A percentile compares a stretch with the other conserved stretches of the same genome.
phyloP scores from a whole-genome alignment of 257 asterid species.

The Salvia miltiorrhiza region DNA sequence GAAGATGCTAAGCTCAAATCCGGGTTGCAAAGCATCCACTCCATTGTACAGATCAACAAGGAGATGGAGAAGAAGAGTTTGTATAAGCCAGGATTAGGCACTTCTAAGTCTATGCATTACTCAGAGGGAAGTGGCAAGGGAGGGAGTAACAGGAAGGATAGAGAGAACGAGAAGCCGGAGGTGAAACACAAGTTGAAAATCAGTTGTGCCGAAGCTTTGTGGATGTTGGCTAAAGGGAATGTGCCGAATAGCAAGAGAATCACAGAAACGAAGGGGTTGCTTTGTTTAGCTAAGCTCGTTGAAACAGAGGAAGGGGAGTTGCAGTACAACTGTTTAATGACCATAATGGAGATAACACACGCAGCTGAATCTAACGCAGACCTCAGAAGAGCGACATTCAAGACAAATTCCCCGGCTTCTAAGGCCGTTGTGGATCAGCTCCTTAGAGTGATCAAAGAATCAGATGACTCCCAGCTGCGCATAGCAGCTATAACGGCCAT shows the following conservation, averaged over 20 bases:
- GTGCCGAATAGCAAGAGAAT: constrained; percentile 63
- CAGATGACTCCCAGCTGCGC: constrained; percentile 34
- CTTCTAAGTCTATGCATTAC: constrained; percentile 43
- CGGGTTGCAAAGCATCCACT: constrained; percentile 49
- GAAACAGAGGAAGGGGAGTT: constrained; percentile 72
- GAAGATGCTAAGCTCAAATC: constrained; percentile 46
- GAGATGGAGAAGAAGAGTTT: constrained; percentile 50
- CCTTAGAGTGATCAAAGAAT: constrained; percentile 48
- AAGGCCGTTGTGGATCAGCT: constrained; percentile 83
- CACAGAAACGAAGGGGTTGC: constrained; percentile 74
- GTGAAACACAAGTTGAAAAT: constrained; percentile 53
- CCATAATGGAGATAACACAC: constrained; percentile 75
- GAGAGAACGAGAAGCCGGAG: constrained; percentile 66
- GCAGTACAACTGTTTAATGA: constrained; percentile 67
- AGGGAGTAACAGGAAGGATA: constrained; percentile 48
- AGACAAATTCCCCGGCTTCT: constrained; percentile 72
- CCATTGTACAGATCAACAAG: constrained; percentile 67
- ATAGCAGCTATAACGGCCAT: constrained; percentile 56
- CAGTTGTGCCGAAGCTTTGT: constrained; percentile 67
- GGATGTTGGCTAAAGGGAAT: constrained; percentile 73
- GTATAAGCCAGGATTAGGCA: constrained; percentile 35
- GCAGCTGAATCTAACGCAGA: constrained; percentile 74
- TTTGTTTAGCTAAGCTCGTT: constrained; percentile 79
- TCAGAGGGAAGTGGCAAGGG: constrained; percentile 49
- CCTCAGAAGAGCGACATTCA: constrained; percentile 67